A percentile compares a stretch with the other conserved stretches of the same genome.
phyloP scores from a whole-genome alignment of 2,329 filamentous ascomycete genomes.

The Knoxdaviesia proteae region DNA sequence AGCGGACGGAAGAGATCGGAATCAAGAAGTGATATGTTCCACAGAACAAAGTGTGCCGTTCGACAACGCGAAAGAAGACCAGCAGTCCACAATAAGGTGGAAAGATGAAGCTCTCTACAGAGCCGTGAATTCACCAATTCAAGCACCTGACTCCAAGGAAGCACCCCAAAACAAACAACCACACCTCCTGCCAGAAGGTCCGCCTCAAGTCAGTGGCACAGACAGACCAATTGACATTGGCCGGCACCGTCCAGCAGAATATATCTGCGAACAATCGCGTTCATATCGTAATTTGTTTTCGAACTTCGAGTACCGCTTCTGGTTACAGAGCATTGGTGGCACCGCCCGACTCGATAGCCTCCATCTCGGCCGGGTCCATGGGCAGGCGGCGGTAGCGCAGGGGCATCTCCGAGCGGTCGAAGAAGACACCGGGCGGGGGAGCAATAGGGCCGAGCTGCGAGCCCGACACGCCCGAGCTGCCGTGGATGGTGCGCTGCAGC shows the following conservation, averaged over 20 bases:
- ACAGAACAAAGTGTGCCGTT: too few species aligned
- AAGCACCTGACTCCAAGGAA: not conserved
- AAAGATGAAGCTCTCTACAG: too few species aligned
- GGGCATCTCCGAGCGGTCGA: conserved; percentile 79
- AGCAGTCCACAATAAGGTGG: too few species aligned
- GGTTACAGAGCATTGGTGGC: conserved; percentile 24
- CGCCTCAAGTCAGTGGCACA: not conserved
- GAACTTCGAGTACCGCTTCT: not conserved
- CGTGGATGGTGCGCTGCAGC: conserved; percentile 24
- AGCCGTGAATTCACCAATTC: too few species aligned
- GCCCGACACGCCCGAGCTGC: conserved; percentile 42
- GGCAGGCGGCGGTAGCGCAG: conserved; percentile 56
- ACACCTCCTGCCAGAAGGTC: not conserved
- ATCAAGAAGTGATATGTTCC: too few species aligned
- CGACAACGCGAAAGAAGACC: too few species aligned
- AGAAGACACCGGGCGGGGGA: conserved; percentile 54
- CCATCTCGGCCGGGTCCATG: conserved; percentile 70
- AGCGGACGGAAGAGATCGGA: too few species aligned
- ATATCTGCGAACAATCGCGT: not conserved
- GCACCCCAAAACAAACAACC: not conserved
- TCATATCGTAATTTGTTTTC: not conserved
- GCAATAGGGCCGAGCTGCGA: conserved; percentile 51
- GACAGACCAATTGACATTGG: too few species aligned
- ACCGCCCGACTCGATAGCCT: conserved; percentile 84
- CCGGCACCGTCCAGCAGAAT: not conserved